phyloP scores from a whole-genome alignment of 805 yeast genomes.

The Barnettozyma vustinii region DNA sequence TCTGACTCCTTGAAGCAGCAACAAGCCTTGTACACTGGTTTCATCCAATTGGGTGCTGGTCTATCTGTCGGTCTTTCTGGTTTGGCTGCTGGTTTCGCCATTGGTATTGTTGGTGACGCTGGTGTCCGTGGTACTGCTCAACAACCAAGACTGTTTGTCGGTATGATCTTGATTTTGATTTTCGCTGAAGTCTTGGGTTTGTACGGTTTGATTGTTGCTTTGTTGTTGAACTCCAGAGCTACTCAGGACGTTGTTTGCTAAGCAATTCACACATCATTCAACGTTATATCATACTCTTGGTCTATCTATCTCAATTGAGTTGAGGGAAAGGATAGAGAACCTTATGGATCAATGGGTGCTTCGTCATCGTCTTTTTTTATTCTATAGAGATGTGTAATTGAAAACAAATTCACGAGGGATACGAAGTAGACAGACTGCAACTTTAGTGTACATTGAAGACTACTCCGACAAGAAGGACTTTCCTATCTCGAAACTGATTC shows the following conservation, averaged over 20 bases:
- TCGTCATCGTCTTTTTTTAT: background rate
- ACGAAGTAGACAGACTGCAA: background rate
- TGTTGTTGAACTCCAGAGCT: constrained; percentile 96
- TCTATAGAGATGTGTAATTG: background rate
- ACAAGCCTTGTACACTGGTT: constrained; percentile 94
- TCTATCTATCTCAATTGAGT: constrained; percentile 1
- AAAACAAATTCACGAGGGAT: background rate
- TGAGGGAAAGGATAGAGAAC: constrained; percentile 1
- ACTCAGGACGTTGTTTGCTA: constrained; percentile 85
- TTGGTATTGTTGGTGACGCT: constrained; percentile 99
- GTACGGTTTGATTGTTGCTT: constrained; percentile 96
- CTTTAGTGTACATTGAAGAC: background rate
- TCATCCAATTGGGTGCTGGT: constrained; percentile 98
- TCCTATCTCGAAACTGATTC: constrained; percentile 22
- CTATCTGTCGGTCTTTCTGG: constrained; percentile 95
- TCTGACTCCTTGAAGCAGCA: constrained; percentile 83
- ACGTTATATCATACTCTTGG: background rate
- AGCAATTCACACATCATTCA: constrained; percentile 12
- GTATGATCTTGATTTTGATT: constrained; percentile 97
- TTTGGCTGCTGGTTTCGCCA: constrained; percentile 97
- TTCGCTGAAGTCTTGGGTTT: constrained; percentile 98
- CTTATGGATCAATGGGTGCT: background rate
- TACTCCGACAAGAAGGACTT: constrained; percentile 17
- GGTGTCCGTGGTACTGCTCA: constrained; percentile 99
- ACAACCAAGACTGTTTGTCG: constrained; percentile 97